Evolutionary conservation across 1,139 yeast genomes (phyloP).

Genomic region (Magnusiomyces sp.): DNA sequence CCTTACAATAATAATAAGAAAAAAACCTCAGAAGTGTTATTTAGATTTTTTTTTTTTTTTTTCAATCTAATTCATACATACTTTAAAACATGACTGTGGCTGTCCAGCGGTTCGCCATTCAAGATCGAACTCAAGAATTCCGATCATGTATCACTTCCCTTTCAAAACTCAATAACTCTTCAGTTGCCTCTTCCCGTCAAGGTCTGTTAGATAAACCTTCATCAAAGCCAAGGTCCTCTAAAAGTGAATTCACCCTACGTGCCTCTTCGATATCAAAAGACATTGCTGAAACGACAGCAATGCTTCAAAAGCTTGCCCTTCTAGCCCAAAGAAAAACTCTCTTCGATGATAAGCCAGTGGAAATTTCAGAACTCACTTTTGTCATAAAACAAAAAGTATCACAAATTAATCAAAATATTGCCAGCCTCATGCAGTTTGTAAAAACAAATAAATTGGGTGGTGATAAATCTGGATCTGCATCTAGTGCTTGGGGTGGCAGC

Average conservation of each 20-base stretch:
- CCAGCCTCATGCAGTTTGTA: conserved; percentile 50
- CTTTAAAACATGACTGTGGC: background rate
- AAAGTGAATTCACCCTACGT: conserved; percentile 66
- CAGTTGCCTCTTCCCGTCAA: conserved; percentile 22
- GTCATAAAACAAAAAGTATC: conserved; percentile 91
- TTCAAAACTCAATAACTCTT: conserved; percentile 45
- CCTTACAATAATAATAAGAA: too few species aligned
- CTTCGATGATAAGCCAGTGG: conserved; percentile 90
- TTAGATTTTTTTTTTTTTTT: too few species aligned
- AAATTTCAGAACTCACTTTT: conserved; percentile 84
- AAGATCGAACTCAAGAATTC: conserved; percentile 79
- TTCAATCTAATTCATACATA: too few species aligned
- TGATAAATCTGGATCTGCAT: conserved; percentile 17
- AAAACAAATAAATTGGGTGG: conserved; percentile 31
- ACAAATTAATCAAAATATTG: conserved; percentile 69
- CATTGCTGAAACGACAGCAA: conserved; percentile 78
- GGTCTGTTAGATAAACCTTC: conserved; percentile 16
- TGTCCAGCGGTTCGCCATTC: conserved; percentile 33
- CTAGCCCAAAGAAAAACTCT: conserved; percentile 87
- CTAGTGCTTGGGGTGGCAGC: conserved; percentile 31
- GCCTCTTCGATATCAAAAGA: conserved; percentile 86
- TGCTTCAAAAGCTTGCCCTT: conserved; percentile 69
- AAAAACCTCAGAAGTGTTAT: too few species aligned
- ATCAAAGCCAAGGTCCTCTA: conserved; percentile 24
- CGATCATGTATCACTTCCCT: conserved; percentile 73